Percentiles rank a stretch among this genome's conserved stretches.
phyloP scores from a whole-genome alignment of 306 rosid species.

The Nissolia schottii region DNA sequence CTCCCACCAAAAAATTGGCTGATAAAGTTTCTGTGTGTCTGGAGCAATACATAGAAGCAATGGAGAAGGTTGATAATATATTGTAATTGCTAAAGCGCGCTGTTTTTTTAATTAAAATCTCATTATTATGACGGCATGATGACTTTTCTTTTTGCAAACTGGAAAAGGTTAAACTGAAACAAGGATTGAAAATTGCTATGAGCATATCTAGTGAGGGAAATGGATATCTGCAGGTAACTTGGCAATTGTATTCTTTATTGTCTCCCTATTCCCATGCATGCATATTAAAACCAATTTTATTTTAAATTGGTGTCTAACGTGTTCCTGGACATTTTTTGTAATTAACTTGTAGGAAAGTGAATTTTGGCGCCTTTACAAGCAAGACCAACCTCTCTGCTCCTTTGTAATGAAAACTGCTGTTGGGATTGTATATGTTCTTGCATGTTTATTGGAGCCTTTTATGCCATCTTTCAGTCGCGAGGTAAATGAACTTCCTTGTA shows the following conservation, averaged over 20 bases:
- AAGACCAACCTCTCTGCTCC: slow-evolving; percentile 62
- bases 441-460: slow-evolving; percentile 85
- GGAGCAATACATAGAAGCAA: slow-evolving; percentile 79
- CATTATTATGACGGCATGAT: slow-evolving; percentile 13
- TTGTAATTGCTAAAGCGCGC: neutral
- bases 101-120: neutral
- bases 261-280: neutral
- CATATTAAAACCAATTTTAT: neutral
- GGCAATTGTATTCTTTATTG: neutral
- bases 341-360: slow-evolving; percentile 58
- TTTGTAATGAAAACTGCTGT: slow-evolving; percentile 83
- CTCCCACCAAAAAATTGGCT: slow-evolving; percentile 50
- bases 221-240: slow-evolving; percentile 73
- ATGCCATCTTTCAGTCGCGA: slow-evolving; percentile 82
- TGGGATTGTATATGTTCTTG: slow-evolving; percentile 83
- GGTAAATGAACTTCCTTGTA: slow-evolving; percentile 39
- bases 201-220: slow-evolving; percentile 86
- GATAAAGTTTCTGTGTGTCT: slow-evolving; percentile 58
- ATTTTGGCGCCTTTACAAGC: slow-evolving; percentile 89
- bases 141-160: slow-evolving; percentile 13
- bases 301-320: neutral
- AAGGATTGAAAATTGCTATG: slow-evolving; percentile 88
- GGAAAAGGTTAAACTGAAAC: slow-evolving; percentile 87
- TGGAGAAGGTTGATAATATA: slow-evolving; percentile 79
- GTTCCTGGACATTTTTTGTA: neutral